Evolutionary conservation across 768 basidiomycete species (phyloP), one percentile per base, ranked within the genome.

Genomic region (Russula emetica): DNA sequence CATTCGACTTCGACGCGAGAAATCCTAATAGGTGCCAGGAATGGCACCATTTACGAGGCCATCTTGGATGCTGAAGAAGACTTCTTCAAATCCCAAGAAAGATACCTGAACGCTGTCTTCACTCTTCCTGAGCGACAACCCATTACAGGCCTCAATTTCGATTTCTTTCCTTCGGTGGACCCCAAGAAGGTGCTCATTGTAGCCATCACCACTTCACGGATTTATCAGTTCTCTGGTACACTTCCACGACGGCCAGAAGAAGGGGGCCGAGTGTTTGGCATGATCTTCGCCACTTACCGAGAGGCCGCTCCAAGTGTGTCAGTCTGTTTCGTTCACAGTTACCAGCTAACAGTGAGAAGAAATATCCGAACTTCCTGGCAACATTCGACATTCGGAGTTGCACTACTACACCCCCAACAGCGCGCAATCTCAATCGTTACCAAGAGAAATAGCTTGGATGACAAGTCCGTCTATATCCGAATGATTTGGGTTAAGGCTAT

Each of bases 1-100:
- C 80, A 87, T 72, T 79, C 85, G 22, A 87, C 85, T 1, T 90
- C 91, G 7, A 93, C 90, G 4, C 78, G 87, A 61, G 88, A 96
- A 77, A 83, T 97, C 67, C 78, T 98, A 14, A 85, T 99, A 63
- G 96, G 95, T 20, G 87, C 87, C 2, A 78, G 88, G 65, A 90
- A 86, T 63, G 96, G 96, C 8, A 83, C 82, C 24, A 87, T 99
- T 24, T 92, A 92, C 66, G 94, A 97, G 69, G 89, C 90, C 5
- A 80, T 94, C 10, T 78, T 97, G 9, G 94, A 98, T 71, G 91
- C 92, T 6, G 88, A 91, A 67, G 92, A 96, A 72, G 87, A 95
- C 73, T 86, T 94, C 71, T 91, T 93, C 82, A 94, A 93, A 76
- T 88, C 92, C 5, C 86, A 87, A 63, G 92, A 94, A 71, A 81